Percentiles rank a stretch among this genome's conserved stretches.
Conservation (phyloP, 176 grass and related monocot species). For the Cenchrus fungigraminus region DNA sequence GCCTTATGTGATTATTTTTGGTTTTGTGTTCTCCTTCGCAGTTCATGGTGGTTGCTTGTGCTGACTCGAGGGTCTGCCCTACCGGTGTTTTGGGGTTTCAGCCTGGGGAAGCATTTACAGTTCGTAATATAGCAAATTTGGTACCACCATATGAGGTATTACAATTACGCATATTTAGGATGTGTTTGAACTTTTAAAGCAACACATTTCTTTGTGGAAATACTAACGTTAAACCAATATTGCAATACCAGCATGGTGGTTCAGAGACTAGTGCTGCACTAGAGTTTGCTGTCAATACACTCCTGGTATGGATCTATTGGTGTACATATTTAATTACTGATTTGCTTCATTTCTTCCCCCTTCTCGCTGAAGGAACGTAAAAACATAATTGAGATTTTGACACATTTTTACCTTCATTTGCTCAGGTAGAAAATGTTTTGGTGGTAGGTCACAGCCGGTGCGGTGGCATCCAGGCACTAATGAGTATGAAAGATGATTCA, state of each 20-base stretch:
- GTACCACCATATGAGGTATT: slow-evolving; percentile 85
- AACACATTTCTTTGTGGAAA: slow-evolving; percentile 3
- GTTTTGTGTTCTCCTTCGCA: slow-evolving; percentile 55
- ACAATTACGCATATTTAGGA: background rate
- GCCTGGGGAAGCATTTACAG: slow-evolving; percentile 89
- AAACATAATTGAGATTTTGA: slow-evolving; percentile 10
- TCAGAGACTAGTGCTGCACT: slow-evolving; percentile 94
- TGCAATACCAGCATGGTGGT: slow-evolving; percentile 64
- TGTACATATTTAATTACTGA: background rate
- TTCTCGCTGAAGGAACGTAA: slow-evolving; percentile 1
- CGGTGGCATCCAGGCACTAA: slow-evolving; percentile 92
- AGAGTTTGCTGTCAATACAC: slow-evolving; percentile 80
- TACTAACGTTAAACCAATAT: slow-evolving; percentile 30
- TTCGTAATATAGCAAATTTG: slow-evolving; percentile 95
- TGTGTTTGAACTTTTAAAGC: slow-evolving; percentile 14
- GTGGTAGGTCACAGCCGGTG: slow-evolving; percentile 93
- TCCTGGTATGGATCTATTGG: slow-evolving; percentile 52
- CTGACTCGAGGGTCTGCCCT: slow-evolving; percentile 92
- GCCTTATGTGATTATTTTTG: slow-evolving; percentile 27
- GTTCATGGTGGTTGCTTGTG: slow-evolving; percentile 96
- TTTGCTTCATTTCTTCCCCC: background rate
- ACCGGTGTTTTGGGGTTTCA: slow-evolving; percentile 82
- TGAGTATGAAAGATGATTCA: slow-evolving; percentile 77
- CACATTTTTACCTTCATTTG: slow-evolving; percentile 32
- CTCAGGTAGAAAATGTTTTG: slow-evolving; percentile 78